Base-by-base conservation (phyloP, 208 protist species). In the Leishmania tarentolae region DNA sequence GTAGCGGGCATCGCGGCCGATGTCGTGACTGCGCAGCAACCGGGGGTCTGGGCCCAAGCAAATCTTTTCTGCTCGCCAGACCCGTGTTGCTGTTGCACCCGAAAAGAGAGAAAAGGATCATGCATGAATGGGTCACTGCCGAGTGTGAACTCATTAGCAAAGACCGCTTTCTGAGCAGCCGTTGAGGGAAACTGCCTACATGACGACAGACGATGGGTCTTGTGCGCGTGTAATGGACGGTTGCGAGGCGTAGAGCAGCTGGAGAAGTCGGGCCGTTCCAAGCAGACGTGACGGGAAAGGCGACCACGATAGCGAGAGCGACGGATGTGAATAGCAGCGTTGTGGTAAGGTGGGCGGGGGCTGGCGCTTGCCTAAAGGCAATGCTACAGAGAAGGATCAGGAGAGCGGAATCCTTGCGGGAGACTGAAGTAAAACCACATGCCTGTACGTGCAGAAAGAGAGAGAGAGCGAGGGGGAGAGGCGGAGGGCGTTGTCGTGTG, bases 21-120 rank as follows among this genome's bases (percentile, higher is more conserved):
- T 63, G 21, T 63, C n/a, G 21, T 13, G 57, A 35, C n/a, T 9
- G 57, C 28, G 57, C 24, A 63, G 8, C 57, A 35, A 63, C 0
- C n/a, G 28, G 3, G 24, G 7, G 15, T 63, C 24, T 63, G 28
- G 9, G n/a, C 28, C n/a, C 28, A 9, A 35, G 57, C 1, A 31
- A 63, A 31, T 35, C 8, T 31, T 63, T 63, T 63, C 44, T 82
- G 40, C 82, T 76, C 50, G 78, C 83, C 15, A 90, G 90, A 78
- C 89, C 92, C 31, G 42, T n/a, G 81, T 94, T 90, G 77, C 90
- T 79, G 88, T 93, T 85, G 75, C 91, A 74, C 53, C 85, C 82
- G 74, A 81, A 92, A 83, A 9, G 90, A 93, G 47, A 90, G 76
- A 65, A 93, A 94, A 19, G 90, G 88, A 79, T 92, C 84, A 47